Conservation (phyloP, 495 filamentous ascomycete species). For the Antarctomyces pellizariae region DNA sequence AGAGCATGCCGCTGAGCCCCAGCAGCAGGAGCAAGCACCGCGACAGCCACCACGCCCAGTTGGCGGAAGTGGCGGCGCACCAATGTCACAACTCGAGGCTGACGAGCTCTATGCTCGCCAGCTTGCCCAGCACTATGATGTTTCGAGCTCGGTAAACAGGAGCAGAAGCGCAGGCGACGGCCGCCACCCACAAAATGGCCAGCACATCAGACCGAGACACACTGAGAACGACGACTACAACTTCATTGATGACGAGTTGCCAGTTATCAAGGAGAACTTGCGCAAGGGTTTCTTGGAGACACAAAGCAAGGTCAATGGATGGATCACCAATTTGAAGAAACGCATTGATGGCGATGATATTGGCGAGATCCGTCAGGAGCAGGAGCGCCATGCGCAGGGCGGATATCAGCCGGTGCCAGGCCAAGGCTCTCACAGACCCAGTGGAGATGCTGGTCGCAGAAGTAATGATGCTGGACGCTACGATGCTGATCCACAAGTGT, state of each 20-base stretch:
- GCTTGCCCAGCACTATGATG: constrained; percentile 74
- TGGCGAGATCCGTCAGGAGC: too few species aligned
- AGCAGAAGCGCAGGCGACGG: constrained; percentile 18
- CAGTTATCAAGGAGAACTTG: constrained; percentile 79
- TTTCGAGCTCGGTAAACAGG: constrained; percentile 25
- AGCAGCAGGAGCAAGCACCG: constrained; percentile 27
- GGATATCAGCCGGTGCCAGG: constrained; percentile 3
- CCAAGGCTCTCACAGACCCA: constrained; percentile 22
- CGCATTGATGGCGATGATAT: constrained; percentile 67
- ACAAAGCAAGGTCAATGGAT: constrained; percentile 75
- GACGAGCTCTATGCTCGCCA: constrained; percentile 90
- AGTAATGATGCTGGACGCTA: constrained; percentile 76
- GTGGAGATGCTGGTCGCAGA: constrained; percentile 32
- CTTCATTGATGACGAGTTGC: constrained; percentile 91
- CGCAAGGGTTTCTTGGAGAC: constrained; percentile 90
- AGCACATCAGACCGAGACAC: constrained; percentile 20
- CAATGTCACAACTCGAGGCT: constrained; percentile 58
- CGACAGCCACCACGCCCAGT: constrained; percentile 47
- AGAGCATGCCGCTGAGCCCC: constrained; percentile 49
- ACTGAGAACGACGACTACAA: constrained; percentile 48
- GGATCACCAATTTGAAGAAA: constrained; percentile 80
- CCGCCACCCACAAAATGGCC: constrained; percentile 21
- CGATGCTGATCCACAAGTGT: constrained; percentile 80
- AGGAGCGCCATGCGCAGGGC: constrained; percentile 13
- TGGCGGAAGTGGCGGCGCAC: constrained; percentile 27